Evolutionary conservation across 768 basidiomycete genomes (phyloP).

Genomic region (Chalciporus chontae): DNA sequence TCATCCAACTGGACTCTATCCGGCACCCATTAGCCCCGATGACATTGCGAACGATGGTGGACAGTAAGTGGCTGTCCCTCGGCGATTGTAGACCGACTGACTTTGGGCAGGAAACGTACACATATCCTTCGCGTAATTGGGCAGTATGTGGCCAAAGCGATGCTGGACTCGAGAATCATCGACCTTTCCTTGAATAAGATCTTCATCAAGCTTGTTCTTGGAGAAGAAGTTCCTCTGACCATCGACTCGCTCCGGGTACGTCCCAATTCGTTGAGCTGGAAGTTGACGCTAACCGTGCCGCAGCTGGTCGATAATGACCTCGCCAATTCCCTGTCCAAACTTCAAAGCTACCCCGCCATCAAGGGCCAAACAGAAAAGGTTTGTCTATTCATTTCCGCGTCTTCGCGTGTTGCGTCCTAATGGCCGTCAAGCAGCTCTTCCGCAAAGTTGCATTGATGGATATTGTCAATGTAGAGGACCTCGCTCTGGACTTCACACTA

Average conservation of each 20-base stretch:
- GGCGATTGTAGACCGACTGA: background rate
- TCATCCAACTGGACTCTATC: conserved; percentile 85
- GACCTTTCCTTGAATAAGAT: conserved; percentile 92
- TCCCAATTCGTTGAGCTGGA: conserved; percentile 2
- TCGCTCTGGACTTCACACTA: conserved; percentile 93
- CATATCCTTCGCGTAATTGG: conserved; percentile 89
- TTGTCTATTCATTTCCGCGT: conserved; percentile 1
- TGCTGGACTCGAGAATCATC: conserved; percentile 96
- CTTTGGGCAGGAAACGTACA: conserved; percentile 62
- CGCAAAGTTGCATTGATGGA: conserved; percentile 58
- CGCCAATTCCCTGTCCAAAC: conserved; percentile 78
- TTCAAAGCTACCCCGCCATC: conserved; percentile 62
- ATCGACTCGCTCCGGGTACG: conserved; percentile 79
- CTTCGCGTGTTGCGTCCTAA: conserved; percentile 1
- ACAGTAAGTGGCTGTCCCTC: conserved; percentile 47
- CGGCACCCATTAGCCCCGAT: conserved; percentile 71
- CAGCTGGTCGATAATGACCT: conserved; percentile 83
- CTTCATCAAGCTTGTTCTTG: conserved; percentile 89
- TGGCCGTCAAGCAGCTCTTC: conserved; percentile 36
- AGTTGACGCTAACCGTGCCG: conserved; percentile 6
- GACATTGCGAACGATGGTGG: conserved; percentile 71
- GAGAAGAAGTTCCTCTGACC: conserved; percentile 79
- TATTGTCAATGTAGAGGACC: conserved; percentile 73
- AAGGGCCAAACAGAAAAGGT: conserved; percentile 57
- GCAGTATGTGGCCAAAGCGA: conserved; percentile 94